phyloP scores from a whole-genome alignment of 1,284 basidiomycete species.

The Polyporus tsugae region DNA sequence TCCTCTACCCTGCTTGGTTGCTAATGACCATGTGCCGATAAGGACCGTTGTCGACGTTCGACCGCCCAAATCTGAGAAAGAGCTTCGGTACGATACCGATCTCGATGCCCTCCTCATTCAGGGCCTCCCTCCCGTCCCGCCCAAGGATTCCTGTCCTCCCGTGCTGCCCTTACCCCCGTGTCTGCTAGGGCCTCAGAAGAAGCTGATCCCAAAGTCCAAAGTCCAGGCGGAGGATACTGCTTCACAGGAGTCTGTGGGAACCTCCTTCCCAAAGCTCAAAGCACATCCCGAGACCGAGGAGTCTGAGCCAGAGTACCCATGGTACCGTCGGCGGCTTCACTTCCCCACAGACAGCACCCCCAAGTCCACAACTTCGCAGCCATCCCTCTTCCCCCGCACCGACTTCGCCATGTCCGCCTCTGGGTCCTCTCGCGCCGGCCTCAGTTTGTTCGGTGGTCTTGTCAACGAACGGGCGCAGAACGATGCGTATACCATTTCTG shows the following conservation, averaged over 20 bases:
- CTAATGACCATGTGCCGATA: background rate
- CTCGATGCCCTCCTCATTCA: conserved; percentile 25
- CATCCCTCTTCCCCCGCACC: conserved; percentile 88
- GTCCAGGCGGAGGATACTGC: background rate
- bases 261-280: conserved; percentile 9
- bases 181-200: conserved; percentile 10
- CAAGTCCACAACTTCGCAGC: conserved; percentile 7
- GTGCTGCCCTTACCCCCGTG: background rate
- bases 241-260: background rate
- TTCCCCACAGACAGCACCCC: conserved; percentile 9
- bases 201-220: conserved; percentile 7
- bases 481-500: conserved; percentile 89
- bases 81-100: conserved; percentile 8
- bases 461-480: conserved; percentile 90
- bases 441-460: conserved; percentile 95
- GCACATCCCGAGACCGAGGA: conserved; percentile 6
- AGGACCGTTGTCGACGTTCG: conserved; percentile 25
- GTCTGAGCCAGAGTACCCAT: conserved; percentile 20
- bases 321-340: conserved; percentile 27
- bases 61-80: conserved; percentile 12
- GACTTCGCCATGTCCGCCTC: conserved; percentile 90
- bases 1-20: background rate
- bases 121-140: conserved; percentile 18
- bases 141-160: conserved; percentile 18
- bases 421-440: conserved; percentile 80